Percentiles rank a stretch among this genome's conserved stretches.
Evolutionary conservation across 192 early-diverging fungal genomes (phyloP).

Genomic region (Umbelopsis isabellina): DNA sequence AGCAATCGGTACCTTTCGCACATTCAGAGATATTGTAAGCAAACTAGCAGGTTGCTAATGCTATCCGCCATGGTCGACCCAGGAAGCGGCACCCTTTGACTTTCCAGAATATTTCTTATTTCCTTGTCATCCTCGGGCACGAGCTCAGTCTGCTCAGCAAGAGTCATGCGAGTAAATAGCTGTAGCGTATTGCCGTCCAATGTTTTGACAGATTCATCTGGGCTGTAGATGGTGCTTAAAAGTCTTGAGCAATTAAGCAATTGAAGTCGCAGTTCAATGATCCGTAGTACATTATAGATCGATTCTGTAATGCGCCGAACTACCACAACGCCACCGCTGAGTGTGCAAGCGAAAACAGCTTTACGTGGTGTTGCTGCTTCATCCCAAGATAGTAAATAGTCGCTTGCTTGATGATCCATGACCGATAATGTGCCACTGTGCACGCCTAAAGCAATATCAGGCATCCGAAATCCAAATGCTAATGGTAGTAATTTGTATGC

Average conservation of each 20-base stretch:
- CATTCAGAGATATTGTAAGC: conserved; percentile 6
- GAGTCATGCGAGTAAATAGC: neutral
- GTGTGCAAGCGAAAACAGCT: neutral
- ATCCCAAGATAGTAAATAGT: neutral
- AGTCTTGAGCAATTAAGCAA: neutral
- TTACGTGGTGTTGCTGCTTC: neutral
- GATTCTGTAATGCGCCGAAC: neutral
- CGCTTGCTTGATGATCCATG: neutral
- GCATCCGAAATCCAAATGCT: conserved; percentile 6
- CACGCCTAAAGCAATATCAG: neutral
- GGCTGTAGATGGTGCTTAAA: neutral
- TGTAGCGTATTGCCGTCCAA: neutral
- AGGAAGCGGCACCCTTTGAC: too few relatives aligned
- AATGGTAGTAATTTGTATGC: neutral
- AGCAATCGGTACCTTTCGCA: neutral
- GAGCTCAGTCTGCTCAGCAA: neutral
- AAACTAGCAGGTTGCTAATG: neutral
- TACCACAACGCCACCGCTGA: neutral
- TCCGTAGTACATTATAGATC: neutral
- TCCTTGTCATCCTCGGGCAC: neutral
- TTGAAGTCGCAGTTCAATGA: conserved; percentile 1
- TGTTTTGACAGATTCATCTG: neutral
- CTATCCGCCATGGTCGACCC: too few relatives aligned
- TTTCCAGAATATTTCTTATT: too few relatives aligned
- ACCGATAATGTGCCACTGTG: neutral